phyloP scores from a whole-genome alignment of 495 filamentous ascomycete species.

The Glonium stellatum region DNA sequence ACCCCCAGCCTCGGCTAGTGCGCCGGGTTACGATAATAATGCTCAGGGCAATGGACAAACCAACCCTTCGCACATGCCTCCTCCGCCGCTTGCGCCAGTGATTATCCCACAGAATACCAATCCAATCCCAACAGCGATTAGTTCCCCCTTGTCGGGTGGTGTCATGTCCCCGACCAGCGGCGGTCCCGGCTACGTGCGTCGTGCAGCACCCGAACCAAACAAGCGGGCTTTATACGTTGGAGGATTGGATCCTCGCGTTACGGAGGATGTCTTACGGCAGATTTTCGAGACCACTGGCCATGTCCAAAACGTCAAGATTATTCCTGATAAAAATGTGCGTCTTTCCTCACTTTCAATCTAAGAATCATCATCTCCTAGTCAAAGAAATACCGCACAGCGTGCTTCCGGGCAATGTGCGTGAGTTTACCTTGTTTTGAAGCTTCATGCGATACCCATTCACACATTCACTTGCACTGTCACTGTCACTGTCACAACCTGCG shows the following conservation, averaged over 20 bases:
- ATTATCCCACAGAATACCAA: slow-evolving; percentile 96
- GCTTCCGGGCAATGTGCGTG: neutral
- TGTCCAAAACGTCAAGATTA: slow-evolving; percentile 98
- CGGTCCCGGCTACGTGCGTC: slow-evolving; percentile 44
- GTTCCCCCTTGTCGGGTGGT: slow-evolving; percentile 38
- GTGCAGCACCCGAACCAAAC: slow-evolving; percentile 94
- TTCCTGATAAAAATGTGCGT: slow-evolving; percentile 95
- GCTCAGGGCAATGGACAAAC: slow-evolving; percentile 29
- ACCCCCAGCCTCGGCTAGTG: slow-evolving; percentile 29
- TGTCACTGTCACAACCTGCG: too few relatives aligned
- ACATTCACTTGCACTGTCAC: neutral
- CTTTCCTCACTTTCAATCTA: slow-evolving; percentile 13
- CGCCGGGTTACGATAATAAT: slow-evolving; percentile 34
- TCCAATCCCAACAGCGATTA: slow-evolving; percentile 88
- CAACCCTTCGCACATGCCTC: slow-evolving; percentile 67
- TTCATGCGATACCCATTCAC: neutral
- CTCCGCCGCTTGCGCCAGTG: slow-evolving; percentile 79
- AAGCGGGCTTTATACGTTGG: slow-evolving; percentile 97
- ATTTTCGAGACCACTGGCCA: slow-evolving; percentile 99
- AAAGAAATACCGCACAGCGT: slow-evolving; percentile 2
- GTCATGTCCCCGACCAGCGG: slow-evolving; percentile 62
- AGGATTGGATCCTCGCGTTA: slow-evolving; percentile 88
- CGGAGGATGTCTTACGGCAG: slow-evolving; percentile 91
- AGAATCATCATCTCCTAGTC: neutral
- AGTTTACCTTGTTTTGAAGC: neutral